Percentiles rank a stretch among this genome's conserved stretches.
Evolutionary conservation across 2,329 filamentous ascomycete genomes (phyloP).

Genomic region (Cephalotrichum gorgonifer): DNA sequence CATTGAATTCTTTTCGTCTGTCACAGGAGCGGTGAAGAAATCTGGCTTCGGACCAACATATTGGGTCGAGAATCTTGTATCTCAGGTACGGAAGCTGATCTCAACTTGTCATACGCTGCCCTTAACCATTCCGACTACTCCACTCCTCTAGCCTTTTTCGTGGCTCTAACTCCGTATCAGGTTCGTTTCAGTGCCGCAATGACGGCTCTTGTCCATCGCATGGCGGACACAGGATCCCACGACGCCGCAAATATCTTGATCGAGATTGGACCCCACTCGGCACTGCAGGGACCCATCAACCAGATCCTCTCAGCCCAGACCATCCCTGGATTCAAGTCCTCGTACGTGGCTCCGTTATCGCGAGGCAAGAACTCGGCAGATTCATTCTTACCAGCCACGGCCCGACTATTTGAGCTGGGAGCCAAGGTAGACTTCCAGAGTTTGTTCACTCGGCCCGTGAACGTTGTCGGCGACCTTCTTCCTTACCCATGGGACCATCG

Average conservation of each 20-base stretch:
- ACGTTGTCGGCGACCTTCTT: slow-evolving; percentile 26
- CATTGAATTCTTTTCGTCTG: slow-evolving; percentile 16
- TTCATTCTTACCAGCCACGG: slow-evolving; percentile 25
- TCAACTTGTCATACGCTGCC: no score
- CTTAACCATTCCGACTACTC: no score
- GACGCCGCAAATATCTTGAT: background rate
- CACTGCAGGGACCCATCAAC: slow-evolving; percentile 37
- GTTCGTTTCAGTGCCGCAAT: no score
- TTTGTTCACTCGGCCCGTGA: no score
- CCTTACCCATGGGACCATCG: slow-evolving; percentile 45
- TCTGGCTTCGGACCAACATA: no score
- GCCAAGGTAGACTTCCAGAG: no score
- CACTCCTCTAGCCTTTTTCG: no score
- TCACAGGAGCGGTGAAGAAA: slow-evolving; percentile 2
- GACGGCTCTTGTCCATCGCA: no score
- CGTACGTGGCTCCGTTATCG: background rate
- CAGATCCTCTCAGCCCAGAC: slow-evolving; percentile 33
- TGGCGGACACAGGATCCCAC: background rate
- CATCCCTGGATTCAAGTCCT: slow-evolving; percentile 18
- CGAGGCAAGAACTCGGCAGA: slow-evolving; percentile 23
- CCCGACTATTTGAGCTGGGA: background rate
- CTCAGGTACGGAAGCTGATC: no score
- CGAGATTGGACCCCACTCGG: slow-evolving; percentile 38
- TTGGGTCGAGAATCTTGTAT: background rate
- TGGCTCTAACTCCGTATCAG: no score